phyloP scores from a whole-genome alignment of 257 asterid species.

The Eucommia ulmoides region DNA sequence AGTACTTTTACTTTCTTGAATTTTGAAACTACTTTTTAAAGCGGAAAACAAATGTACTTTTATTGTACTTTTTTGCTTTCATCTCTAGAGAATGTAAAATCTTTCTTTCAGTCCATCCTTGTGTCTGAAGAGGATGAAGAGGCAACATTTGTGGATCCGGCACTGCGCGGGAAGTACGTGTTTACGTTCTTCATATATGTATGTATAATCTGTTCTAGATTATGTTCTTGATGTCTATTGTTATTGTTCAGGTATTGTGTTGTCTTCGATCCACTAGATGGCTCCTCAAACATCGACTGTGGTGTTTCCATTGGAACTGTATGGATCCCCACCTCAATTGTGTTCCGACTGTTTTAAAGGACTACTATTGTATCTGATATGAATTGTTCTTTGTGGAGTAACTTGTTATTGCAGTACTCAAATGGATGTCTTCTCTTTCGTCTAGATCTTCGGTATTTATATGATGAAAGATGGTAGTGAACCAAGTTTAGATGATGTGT shows the following conservation, averaged over 20 bases:
- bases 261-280: constrained; percentile 95
- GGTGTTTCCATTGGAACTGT: constrained; percentile 98
- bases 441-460: constrained; percentile 86
- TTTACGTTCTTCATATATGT: neutral
- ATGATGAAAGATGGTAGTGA: constrained; percentile 43
- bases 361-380: neutral
- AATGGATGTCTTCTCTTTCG: constrained; percentile 9
- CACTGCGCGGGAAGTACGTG: constrained; percentile 68
- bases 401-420: neutral
- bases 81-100: constrained; percentile 8
- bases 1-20: no score
- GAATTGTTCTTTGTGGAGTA: neutral
- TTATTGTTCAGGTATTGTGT: constrained; percentile 64
- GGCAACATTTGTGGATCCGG: constrained; percentile 70
- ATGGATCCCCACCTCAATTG: constrained; percentile 7
- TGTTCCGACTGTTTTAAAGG: neutral
- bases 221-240: constrained; percentile 2
- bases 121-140: constrained; percentile 96
- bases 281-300: constrained; percentile 96
- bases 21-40: no score
- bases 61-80: no score
- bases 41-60: no score
- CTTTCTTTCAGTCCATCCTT: constrained; percentile 63
- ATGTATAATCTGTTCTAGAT: neutral
- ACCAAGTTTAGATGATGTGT: constrained; percentile 62